Percentiles rank a stretch among this genome's conserved stretches.
These are phyloP conservation scores for Tetradesmus obliquus DNA, from an alignment of 139 green algal genomes.

Conservation along the genomic window DNA sequence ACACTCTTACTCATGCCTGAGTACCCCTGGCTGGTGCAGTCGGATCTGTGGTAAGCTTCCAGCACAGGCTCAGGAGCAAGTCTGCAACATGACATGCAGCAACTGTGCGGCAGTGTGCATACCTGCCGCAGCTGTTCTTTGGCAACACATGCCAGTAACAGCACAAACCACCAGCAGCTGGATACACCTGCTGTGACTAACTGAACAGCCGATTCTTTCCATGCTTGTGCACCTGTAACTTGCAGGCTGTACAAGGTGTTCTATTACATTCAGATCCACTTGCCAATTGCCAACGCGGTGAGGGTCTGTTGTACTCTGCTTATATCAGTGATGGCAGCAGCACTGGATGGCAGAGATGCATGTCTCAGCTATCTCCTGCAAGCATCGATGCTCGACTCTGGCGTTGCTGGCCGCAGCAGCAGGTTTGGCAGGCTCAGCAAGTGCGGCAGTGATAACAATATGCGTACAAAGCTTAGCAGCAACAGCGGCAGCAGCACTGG, in stretches of 20 bases:
- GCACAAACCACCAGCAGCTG: background rate
- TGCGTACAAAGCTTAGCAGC: background rate
- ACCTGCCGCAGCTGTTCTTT: background rate
- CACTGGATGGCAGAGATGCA: background rate
- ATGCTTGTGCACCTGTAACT: background rate
- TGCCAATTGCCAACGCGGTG: constrained; percentile 44
- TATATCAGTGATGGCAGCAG: background rate
- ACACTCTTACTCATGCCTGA: constrained; percentile 59
- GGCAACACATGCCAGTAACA: background rate
- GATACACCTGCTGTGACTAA: background rate
- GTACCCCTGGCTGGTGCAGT: constrained; percentile 57
- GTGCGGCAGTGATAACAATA: too few species aligned
- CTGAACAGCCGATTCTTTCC: background rate
- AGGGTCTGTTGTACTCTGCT: background rate
- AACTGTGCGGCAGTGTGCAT: too few species aligned
- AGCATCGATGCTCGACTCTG: too few species aligned
- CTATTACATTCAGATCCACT: constrained; percentile 56
- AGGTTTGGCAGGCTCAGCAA: too few species aligned
- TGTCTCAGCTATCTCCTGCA: background rate
- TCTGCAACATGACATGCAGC: background rate
- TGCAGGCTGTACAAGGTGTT: constrained; percentile 59
- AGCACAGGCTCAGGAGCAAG: background rate
- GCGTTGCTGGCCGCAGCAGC: too few species aligned
- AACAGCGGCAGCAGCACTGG: too few species aligned
- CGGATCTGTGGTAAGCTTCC: constrained; percentile 32